Evolutionary conservation across 495 filamentous ascomycete species (phyloP).

Genomic region (Penicillium tannophilum): DNA sequence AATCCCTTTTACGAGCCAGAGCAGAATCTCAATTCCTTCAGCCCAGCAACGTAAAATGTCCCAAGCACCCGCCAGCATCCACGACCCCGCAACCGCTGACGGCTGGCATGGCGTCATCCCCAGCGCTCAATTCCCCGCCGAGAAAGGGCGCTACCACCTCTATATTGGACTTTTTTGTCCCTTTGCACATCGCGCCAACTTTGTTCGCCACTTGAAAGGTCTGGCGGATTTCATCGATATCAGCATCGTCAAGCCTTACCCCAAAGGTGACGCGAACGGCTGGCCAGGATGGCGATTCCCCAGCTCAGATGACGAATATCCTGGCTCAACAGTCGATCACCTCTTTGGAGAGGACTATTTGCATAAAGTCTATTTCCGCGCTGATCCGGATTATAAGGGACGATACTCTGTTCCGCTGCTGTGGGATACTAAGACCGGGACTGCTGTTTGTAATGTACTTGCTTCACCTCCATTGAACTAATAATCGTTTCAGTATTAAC

Average conservation of each 20-base stretch:
- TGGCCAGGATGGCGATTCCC: slow-evolving; percentile 57
- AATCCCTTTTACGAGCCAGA: too few species aligned
- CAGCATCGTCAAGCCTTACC: slow-evolving; percentile 72
- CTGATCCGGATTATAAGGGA: slow-evolving; percentile 53
- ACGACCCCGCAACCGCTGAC: slow-evolving; percentile 10
- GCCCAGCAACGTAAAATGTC: background rate
- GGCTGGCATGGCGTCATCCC: slow-evolving; percentile 21
- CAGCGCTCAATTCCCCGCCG: slow-evolving; percentile 60
- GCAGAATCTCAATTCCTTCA: too few species aligned
- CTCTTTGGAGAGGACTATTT: slow-evolving; percentile 52
- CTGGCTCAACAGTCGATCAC: slow-evolving; percentile 52
- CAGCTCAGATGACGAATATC: slow-evolving; percentile 48
- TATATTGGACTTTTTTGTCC: slow-evolving; percentile 67
- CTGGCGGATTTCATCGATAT: slow-evolving; percentile 69
- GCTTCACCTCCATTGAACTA: too few species aligned
- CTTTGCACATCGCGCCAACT: slow-evolving; percentile 64
- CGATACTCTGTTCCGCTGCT: slow-evolving; percentile 57
- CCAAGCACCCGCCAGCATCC: background rate
- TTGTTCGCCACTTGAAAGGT: slow-evolving; percentile 72
- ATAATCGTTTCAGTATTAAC: background rate
- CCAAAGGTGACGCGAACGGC: slow-evolving; percentile 55
- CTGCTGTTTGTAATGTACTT: slow-evolving; percentile 50
- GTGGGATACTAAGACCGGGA: slow-evolving; percentile 54
- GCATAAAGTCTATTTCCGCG: slow-evolving; percentile 55
- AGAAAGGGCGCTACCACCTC: slow-evolving; percentile 74